phyloP scores from a whole-genome alignment of 2,329 filamentous ascomycete species.

The Curvularia eragrostidis region DNA sequence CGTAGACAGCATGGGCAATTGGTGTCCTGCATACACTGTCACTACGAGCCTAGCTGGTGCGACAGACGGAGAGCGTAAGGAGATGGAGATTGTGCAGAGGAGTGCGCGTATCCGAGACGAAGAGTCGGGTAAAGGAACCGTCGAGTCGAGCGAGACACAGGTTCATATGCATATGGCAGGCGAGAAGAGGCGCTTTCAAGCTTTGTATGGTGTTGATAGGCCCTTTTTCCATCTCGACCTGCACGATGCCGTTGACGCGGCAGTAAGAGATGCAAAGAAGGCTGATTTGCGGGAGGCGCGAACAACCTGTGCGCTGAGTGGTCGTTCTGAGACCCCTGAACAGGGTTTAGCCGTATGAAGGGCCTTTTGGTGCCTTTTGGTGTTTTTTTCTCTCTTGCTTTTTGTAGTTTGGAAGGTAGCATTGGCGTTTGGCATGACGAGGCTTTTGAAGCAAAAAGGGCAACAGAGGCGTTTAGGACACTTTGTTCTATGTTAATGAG shows the following conservation, averaged over 20 bases:
- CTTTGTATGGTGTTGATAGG: conserved; percentile 33
- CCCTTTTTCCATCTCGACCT: conserved; percentile 43
- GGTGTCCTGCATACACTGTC: conserved; percentile 37
- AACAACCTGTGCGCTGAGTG: neutral
- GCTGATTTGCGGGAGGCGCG: conserved; percentile 18
- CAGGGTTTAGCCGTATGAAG: neutral
- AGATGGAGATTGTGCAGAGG: conserved; percentile 9
- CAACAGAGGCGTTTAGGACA: neutral
- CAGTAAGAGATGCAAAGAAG: conserved; percentile 32
- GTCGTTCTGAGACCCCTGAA: neutral
- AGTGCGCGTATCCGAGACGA: conserved; percentile 13
- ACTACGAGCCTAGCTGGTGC: conserved; percentile 22
- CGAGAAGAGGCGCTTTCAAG: conserved; percentile 1
- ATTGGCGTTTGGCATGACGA: neutral
- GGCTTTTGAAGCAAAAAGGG: neutral
- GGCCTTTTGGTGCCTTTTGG: neutral
- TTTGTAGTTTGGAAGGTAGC: neutral
- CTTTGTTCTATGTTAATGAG: neutral
- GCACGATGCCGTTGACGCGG: conserved; percentile 38
- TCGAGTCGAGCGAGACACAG: neutral
- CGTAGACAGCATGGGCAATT: conserved; percentile 17
- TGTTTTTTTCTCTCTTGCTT: neutral
- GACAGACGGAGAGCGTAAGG: conserved; percentile 25
- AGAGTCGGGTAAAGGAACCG: conserved; percentile 10
- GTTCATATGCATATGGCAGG: neutral